Percentiles rank a stretch among this genome's conserved stretches.
Evolutionary conservation across 2,329 filamentous ascomycete species (phyloP).

Genomic region (Conoideocrella luteorostrata): DNA sequence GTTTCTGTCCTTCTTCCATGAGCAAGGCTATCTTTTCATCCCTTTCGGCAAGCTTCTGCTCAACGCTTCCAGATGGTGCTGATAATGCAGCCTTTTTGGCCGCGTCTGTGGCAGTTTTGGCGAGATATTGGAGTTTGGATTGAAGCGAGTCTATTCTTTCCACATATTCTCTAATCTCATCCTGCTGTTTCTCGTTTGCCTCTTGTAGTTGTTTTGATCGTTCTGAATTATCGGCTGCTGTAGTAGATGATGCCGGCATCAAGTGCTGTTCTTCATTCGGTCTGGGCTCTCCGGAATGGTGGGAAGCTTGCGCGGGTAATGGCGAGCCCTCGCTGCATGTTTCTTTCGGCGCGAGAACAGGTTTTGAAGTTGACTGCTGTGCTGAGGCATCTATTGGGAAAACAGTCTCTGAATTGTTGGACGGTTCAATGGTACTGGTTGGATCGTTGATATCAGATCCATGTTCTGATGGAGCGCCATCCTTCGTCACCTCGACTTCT

Average conservation of each 20-base stretch:
- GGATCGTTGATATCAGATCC: not conserved
- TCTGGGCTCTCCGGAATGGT: not conserved
- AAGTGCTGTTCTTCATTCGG: not conserved
- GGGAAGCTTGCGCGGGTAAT: too few relatives aligned
- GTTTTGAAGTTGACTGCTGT: too few relatives aligned
- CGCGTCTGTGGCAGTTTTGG: conserved; percentile 69
- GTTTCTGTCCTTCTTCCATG: conserved; percentile 85
- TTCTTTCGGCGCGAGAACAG: too few relatives aligned
- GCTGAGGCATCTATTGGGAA: too few relatives aligned
- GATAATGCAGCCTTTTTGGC: conserved; percentile 63
- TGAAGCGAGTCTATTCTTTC: conserved; percentile 91
- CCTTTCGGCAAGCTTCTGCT: conserved; percentile 80
- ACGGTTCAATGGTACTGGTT: not conserved
- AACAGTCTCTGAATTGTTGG: too few relatives aligned
- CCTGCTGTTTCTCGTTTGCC: conserved; percentile 48
- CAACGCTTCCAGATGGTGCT: conserved; percentile 56
- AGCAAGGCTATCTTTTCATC: conserved; percentile 84
- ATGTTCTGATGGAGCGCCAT: not conserved
- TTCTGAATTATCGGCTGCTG: conserved; percentile 3
- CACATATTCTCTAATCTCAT: conserved; percentile 75
- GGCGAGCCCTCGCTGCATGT: too few relatives aligned
- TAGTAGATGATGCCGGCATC: not conserved
- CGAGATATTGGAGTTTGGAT: conserved; percentile 82
- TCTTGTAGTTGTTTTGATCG: conserved; percentile 17
- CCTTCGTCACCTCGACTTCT: conserved; percentile 5